Conservation (phyloP, 176 grass and related monocot species). For the Bromus sterilis region DNA sequence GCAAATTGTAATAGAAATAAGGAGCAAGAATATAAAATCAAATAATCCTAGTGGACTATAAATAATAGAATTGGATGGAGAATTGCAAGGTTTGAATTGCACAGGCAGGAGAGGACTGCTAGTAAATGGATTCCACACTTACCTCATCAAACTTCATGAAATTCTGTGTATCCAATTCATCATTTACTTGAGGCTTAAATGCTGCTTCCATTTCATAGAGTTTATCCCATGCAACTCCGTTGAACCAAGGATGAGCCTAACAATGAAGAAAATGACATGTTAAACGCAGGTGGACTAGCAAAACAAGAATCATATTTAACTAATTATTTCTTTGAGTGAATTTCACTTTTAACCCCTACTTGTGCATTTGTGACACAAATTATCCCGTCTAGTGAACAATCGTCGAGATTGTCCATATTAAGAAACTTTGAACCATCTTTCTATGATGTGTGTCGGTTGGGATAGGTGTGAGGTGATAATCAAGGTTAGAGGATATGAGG, state of each 20-base stretch:
- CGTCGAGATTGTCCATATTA: too few relatives aligned
- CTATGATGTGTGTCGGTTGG: too few relatives aligned
- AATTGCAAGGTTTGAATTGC: not conserved
- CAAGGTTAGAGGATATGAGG: too few relatives aligned
- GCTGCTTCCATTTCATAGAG: constrained; percentile 97
- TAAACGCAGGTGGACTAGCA: not conserved
- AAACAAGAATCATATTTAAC: not conserved
- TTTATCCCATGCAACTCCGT: constrained; percentile 81
- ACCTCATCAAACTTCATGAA: constrained; percentile 99
- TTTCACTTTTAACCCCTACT: too few relatives aligned
- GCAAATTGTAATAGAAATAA: not conserved
- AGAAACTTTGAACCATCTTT: too few relatives aligned
- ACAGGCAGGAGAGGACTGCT: not conserved
- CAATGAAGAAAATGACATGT: constrained; percentile 23
- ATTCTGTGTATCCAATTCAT: constrained; percentile 94
- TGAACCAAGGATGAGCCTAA: constrained; percentile 95
- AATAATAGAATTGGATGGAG: not conserved
- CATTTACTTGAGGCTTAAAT: constrained; percentile 92
- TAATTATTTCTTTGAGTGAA: constrained; percentile 2
- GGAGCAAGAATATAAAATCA: constrained; percentile 10
- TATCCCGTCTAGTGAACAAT: too few relatives aligned
- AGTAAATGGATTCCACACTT: constrained; percentile 13
- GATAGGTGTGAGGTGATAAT: too few relatives aligned
- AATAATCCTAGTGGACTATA: not conserved
- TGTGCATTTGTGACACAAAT: too few relatives aligned